Evolutionary conservation across 352 stramenopile genomes (phyloP).

Genomic region (Pseudoperonospora humuli): DNA sequence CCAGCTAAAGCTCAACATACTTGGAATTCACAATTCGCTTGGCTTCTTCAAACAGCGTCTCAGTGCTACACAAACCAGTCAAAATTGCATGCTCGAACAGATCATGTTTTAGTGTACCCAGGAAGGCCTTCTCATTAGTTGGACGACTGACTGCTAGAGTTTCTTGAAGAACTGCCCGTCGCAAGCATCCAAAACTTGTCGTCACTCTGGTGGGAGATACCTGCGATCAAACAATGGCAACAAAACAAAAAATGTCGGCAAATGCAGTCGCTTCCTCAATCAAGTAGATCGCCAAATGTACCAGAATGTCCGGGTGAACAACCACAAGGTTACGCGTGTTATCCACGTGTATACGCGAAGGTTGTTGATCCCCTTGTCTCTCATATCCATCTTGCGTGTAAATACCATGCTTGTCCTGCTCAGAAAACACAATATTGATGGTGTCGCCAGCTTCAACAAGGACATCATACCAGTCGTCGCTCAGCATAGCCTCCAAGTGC

Average conservation of each 20-base stretch:
- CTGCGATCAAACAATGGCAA: conserved; percentile 17
- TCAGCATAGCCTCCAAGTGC: conserved; percentile 48
- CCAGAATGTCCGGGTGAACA: conserved; percentile 68
- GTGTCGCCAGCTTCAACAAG: conserved; percentile 60
- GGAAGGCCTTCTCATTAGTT: conserved; percentile 52
- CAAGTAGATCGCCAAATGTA: conserved; percentile 16
- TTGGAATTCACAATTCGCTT: conserved; percentile 47
- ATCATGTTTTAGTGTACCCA: conserved; percentile 81
- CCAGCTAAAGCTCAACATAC: conserved; percentile 19
- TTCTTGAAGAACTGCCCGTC: conserved; percentile 58
- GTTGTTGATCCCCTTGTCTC: conserved; percentile 1
- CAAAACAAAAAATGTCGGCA: conserved; percentile 6
- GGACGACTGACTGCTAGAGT: conserved; percentile 49
- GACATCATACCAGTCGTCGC: conserved; percentile 76
- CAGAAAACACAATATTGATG: conserved; percentile 73
- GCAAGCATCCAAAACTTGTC: conserved; percentile 64
- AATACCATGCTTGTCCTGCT: conserved; percentile 31
- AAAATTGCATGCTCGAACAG: conserved; percentile 61
- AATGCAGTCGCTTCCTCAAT: background rate
- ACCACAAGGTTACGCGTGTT: conserved; percentile 57
- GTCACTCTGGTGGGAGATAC: conserved; percentile 78
- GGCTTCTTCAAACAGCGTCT: conserved; percentile 34
- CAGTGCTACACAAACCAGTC: conserved; percentile 20
- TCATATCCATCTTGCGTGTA: conserved; percentile 28
- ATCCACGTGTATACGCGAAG: conserved; percentile 32